Evolutionary conservation across 176 grass and related monocot species (phyloP).

Genomic region (Poa pratensis): DNA sequence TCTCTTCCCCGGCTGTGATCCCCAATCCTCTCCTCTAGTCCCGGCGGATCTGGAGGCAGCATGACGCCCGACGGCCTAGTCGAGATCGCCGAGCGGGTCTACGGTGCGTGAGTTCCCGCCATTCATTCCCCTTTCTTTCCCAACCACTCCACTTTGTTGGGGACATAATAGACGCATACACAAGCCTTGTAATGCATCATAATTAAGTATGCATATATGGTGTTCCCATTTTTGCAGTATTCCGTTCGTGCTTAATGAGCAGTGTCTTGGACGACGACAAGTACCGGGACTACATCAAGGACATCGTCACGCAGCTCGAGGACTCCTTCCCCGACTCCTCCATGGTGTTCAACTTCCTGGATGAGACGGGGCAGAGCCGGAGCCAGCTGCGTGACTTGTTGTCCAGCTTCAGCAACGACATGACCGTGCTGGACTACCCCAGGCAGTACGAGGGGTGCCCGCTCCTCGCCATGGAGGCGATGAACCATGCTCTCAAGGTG

Average conservation of each 20-base stretch:
- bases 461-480: constrained; percentile 76
- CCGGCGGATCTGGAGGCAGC: constrained; percentile 41
- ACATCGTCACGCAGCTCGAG: constrained; percentile 64
- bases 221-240: constrained; percentile 55
- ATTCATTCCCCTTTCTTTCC: neutral
- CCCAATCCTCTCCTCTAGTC: neutral
- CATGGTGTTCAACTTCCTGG: constrained; percentile 91
- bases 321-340: constrained; percentile 76
- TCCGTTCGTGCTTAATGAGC: constrained; percentile 85
- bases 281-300: constrained; percentile 70
- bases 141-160: neutral
- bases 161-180: neutral
- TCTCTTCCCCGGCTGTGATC: neutral
- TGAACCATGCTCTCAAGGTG: constrained; percentile 76
- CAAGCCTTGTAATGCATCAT: neutral
- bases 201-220: neutral
- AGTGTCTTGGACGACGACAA: constrained; percentile 69
- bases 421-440: constrained; percentile 64
- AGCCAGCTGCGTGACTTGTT: constrained; percentile 35
- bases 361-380: constrained; percentile 53
- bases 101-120: constrained; percentile 50
- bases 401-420: no score
- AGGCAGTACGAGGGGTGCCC: constrained; percentile 82
- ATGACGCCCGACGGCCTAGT: constrained; percentile 91
- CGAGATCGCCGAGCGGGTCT: constrained; percentile 90